Percentiles rank a stretch among this genome's conserved stretches.
These are phyloP conservation scores for Aspergillus ibericus DNA, from an alignment of 2,329 filamentous ascomycete genomes.

Conservation along the genomic window DNA sequence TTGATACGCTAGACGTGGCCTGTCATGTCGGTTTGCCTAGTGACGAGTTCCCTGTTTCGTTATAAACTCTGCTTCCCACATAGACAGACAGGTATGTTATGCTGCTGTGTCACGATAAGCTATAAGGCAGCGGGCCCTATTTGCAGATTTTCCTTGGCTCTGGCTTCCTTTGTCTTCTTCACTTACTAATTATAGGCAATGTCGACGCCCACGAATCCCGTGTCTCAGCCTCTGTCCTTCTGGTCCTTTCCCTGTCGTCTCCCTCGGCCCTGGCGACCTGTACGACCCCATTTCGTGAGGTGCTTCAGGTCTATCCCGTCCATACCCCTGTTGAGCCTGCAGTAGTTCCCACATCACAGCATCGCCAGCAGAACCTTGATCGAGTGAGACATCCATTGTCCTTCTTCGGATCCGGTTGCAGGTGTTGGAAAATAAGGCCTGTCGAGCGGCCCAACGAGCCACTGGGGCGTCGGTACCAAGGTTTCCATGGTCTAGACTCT, in stretches of 20 bases:
- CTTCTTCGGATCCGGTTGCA: not conserved
- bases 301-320: not conserved
- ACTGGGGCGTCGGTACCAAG: not conserved
- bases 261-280: not conserved
- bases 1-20: not conserved
- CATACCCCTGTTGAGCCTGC: not conserved
- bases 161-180: not conserved
- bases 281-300: not conserved
- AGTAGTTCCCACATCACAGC: not conserved
- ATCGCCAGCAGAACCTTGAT: not conserved
- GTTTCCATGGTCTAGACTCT: not conserved
- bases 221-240: not conserved
- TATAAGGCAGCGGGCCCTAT: not conserved
- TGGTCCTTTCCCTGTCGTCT: not conserved
- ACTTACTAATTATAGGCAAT: conserved; percentile 1
- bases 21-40: conserved; percentile 5
- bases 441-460: not conserved
- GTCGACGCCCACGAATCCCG: not conserved
- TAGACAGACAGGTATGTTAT: not conserved
- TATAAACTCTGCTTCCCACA: not conserved
- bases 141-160: not conserved
- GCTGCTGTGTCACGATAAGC: conserved; percentile 7
- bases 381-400: not conserved
- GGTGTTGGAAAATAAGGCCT: not conserved
- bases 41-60: not conserved